A percentile compares a stretch with the other conserved stretches of the same genome.
phyloP scores from a whole-genome alignment of 2,329 filamentous ascomycete genomes.

The Colletotrichum higginsianum region DNA sequence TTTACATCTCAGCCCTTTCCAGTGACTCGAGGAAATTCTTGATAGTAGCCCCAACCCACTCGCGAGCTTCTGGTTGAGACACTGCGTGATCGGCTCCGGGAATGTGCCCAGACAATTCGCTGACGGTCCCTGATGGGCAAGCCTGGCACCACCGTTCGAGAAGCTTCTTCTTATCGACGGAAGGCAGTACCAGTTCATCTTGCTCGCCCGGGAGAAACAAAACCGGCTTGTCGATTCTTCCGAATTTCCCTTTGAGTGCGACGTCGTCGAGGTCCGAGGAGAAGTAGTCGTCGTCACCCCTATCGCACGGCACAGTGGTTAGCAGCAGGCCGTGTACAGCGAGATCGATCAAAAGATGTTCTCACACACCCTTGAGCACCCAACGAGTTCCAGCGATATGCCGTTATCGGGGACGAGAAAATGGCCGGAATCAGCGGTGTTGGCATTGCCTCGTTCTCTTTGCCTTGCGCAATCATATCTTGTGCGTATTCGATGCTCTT shows the following conservation, averaged over 20 bases:
- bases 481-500: conserved; percentile 64
- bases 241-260: conserved; percentile 74
- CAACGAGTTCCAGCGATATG: conserved; percentile 67
- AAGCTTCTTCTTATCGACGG: conserved; percentile 70
- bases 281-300: conserved; percentile 89
- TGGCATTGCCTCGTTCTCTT: conserved; percentile 52
- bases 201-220: conserved; percentile 75
- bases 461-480: conserved; percentile 68
- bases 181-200: conserved; percentile 75
- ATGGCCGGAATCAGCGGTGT: conserved; percentile 13
- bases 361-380: conserved; percentile 57
- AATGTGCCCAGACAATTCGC: conserved; percentile 65
- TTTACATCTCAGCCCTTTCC: background rate
- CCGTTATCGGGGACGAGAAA: conserved; percentile 61
- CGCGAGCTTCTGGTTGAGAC: background rate
- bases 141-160: conserved; percentile 69
- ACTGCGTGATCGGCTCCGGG: conserved; percentile 68
- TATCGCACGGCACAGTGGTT: conserved; percentile 45
- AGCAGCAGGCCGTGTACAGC: conserved; percentile 30
- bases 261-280: conserved; percentile 78
- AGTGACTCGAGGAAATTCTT: background rate
- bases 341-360: background rate
- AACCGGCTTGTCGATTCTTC: conserved; percentile 70
- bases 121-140: conserved; percentile 58
- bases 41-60: background rate